Evolutionary conservation across 163 green algal genomes (phyloP).

Genomic region (Trebouxiophyceae sp.): DNA sequence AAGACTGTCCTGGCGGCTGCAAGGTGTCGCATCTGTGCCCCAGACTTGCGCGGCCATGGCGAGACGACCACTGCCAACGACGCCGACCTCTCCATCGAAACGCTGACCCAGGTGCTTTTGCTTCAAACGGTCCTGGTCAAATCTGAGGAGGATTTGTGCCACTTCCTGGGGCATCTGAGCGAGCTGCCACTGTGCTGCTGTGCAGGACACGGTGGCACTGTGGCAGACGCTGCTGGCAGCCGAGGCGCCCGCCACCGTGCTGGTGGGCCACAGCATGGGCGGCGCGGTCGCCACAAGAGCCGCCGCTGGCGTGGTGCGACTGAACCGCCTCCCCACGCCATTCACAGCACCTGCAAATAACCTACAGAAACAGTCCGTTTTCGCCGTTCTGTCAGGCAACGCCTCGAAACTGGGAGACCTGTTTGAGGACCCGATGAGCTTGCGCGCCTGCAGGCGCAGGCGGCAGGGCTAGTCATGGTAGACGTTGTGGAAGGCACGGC

Average conservation of each 20-base stretch:
- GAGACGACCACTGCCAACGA: slow-evolving; percentile 42
- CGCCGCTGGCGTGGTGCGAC: slow-evolving; percentile 40
- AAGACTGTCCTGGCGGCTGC: background rate
- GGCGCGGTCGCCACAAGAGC: slow-evolving; percentile 67
- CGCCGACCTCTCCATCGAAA: slow-evolving; percentile 47
- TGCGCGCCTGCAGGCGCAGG: too few species aligned
- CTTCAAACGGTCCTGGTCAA: too few species aligned
- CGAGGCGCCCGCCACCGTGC: slow-evolving; percentile 43
- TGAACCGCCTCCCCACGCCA: too few species aligned
- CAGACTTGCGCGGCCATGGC: slow-evolving; percentile 78
- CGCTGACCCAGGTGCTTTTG: slow-evolving; percentile 34
- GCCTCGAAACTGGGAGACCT: too few species aligned
- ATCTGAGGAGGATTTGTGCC: too few species aligned
- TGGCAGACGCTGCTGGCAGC: slow-evolving; percentile 39
- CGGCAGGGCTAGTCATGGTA: slow-evolving; percentile 80
- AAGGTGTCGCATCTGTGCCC: slow-evolving; percentile 65
- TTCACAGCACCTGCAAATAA: too few species aligned
- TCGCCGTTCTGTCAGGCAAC: too few species aligned
- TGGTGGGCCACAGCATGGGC: slow-evolving; percentile 89
- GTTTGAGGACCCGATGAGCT: too few species aligned
- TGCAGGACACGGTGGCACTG: slow-evolving; percentile 46
- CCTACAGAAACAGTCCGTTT: too few species aligned
- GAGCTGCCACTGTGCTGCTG: too few species aligned
- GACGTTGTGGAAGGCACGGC: slow-evolving; percentile 92
- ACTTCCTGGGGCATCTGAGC: too few species aligned